Evolutionary conservation across 2,329 filamentous ascomycete species (phyloP), one percentile per base, ranked within the genome.

Genomic region (Fusarium sp.): DNA sequence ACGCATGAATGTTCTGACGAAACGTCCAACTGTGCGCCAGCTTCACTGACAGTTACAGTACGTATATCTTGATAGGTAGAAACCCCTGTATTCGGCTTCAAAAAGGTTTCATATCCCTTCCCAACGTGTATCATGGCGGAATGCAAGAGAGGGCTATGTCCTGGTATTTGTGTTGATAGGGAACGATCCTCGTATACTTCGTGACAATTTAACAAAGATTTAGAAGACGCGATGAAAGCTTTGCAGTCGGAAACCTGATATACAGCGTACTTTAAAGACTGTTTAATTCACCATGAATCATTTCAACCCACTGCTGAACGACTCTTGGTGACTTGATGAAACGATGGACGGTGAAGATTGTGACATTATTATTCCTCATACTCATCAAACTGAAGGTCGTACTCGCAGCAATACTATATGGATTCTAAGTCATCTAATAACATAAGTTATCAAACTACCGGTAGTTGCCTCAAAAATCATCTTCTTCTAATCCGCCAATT

Each of bases 401-500:
- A 20, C 22, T 62, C 40, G 40, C 41, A 29, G 34, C 43, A n/a
- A 67, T 63, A 38, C 48, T 56, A 44, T 29, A 49, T 38, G 46
- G 55, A 47, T 55, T 16, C 45, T 24, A 56, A 58, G 7, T 8
- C 45, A 41, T 44, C 62, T 32, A 27, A 47, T 29, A 24, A 20
- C 25, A 27, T n/a, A 16, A 34, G 16, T 20, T 32, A 18, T 48
- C 44, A 15, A 20, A 13, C 32, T 24, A 18, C 16, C 12, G 16
- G 8, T 16, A n/a, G 5, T 10, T 18, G 8, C 12, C 25, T 45
- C 62, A 71, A 41, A 75, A 77, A 67, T 89, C 87, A 24, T 87
- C 87, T 20, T 87, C 90, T 22, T 88, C 88, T 78, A 88, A 81
- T 11, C 88, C 89, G 63, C 86, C 84, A 43, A 90, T 81, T 77